Conservation (phyloP, 495 filamentous ascomycete species). For the Aspergillus incahuasiensis region DNA sequence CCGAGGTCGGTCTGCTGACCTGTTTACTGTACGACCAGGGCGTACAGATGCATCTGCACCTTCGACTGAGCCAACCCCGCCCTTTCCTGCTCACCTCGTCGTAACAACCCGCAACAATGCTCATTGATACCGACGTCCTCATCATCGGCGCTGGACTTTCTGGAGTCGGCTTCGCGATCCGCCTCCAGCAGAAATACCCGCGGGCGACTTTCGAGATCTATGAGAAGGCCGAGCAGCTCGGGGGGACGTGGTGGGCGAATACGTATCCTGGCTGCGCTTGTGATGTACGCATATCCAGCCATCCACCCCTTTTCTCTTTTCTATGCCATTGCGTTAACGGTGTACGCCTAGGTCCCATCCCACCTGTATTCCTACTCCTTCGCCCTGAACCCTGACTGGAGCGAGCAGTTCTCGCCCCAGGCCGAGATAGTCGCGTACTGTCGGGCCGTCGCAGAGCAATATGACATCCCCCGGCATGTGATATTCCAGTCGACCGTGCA, state of each 20-base stretch:
- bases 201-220: constrained; percentile 26
- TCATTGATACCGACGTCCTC: constrained; percentile 17
- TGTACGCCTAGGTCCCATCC: constrained; percentile 14
- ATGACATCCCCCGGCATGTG: constrained; percentile 40
- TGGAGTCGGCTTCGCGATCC: constrained; percentile 54
- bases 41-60: background rate
- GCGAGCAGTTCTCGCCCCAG: constrained; percentile 34
- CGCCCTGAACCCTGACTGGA: constrained; percentile 43
- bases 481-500: constrained; percentile 38
- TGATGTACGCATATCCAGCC: constrained; percentile 20
- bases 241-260: constrained; percentile 26
- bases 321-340: background rate
- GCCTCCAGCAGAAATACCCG: constrained; percentile 48
- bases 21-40: background rate
- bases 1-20: background rate
- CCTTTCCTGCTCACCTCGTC: background rate
- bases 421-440: constrained; percentile 44
- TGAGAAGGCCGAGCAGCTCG: constrained; percentile 17
- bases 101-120: background rate
- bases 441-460: constrained; percentile 35
- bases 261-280: constrained; percentile 27
- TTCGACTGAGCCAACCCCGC: background rate
- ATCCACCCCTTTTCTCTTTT: background rate
- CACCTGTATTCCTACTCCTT: constrained; percentile 51
- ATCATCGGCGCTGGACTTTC: constrained; percentile 56